Conservation (phyloP, 148 eudicot species). For the Persicaria maculosa region DNA sequence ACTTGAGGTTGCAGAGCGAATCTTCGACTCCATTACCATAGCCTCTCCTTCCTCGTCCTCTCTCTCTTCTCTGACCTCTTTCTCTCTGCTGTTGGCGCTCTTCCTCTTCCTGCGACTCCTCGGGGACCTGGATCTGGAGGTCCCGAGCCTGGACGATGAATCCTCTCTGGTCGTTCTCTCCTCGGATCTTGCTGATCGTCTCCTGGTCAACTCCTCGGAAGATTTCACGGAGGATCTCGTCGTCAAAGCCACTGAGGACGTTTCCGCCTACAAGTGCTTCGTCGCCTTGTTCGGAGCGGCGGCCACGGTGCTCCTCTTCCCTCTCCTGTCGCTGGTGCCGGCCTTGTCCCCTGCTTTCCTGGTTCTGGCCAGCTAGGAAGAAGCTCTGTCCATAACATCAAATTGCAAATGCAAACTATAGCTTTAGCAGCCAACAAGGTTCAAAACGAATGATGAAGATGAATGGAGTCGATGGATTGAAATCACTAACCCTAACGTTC, state of each 20-base stretch:
- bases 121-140: slow-evolving; percentile 22
- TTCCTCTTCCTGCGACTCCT: slow-evolving; percentile 25
- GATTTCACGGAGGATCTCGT: slow-evolving; percentile 24
- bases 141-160: slow-evolving; percentile 34
- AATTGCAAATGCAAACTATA: not conserved
- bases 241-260: slow-evolving; percentile 39
- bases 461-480: not conserved
- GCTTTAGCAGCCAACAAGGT: not conserved
- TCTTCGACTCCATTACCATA: slow-evolving; percentile 30
- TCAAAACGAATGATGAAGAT: not conserved
- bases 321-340: slow-evolving; percentile 16
- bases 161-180: slow-evolving; percentile 40
- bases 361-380: slow-evolving; percentile 61
- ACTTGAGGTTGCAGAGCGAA: slow-evolving; percentile 31
- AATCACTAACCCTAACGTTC: slow-evolving; percentile 33
- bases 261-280: slow-evolving; percentile 18
- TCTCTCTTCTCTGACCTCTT: not conserved
- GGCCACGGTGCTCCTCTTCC: slow-evolving; percentile 4
- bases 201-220: slow-evolving; percentile 22
- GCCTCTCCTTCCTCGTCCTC: not conserved
- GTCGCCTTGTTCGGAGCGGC: slow-evolving; percentile 5
- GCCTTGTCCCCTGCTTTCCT: slow-evolving; percentile 17
- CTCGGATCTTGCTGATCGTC: slow-evolving; percentile 23
- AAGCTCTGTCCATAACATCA: slow-evolving; percentile 25
- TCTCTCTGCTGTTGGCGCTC: not conserved